Evolutionary conservation across 352 stramenopile species (phyloP), one percentile per base, ranked within the genome.

Genomic region (Globisporangium megalacanthum): DNA sequence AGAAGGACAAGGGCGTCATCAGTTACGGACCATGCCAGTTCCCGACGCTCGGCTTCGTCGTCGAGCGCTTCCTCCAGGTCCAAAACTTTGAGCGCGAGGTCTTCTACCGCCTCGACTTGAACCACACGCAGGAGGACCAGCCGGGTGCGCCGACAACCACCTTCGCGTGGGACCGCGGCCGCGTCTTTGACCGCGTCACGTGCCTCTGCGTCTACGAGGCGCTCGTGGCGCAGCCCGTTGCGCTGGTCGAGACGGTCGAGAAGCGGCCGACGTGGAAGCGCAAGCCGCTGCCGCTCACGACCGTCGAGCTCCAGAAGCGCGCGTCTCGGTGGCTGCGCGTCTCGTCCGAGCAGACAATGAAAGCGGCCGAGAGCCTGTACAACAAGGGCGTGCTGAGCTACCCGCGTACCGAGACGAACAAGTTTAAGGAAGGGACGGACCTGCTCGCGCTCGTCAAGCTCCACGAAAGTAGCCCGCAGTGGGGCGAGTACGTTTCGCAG

Each of bases 11-110:
- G 45, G 66, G 70, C 7, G 92, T 99, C 7, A 89, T 99, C 50
- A 98, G 88, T 67, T 99, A 99, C 72, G 98, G 98, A 9, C 97
- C 98, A 3, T 99, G 98, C 60, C 98, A 99, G 71, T 99, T 99
- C 69, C 98, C 98, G 1, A 99, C 97, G 9, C 85, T 99, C 22
- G 98, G 95, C 29, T 98, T 98, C 60, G 88, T 98, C 35, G 95
- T 98, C 14, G 89, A 98, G 52, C 79, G 94, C 47, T 97, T 92
- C 61, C 70, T 96, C 47, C 75, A 95, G 61, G 98, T 98, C 62
- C 82, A 99, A 69, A 97, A 94, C n/a, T 99, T 99, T 76, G 79
- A 98, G 44, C 73, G 78, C 13, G 95, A 99, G 64, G 66, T 89
- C 22, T 99, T 99, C 73, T 98, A 97, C 84, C 89, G 81, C 54